Evolutionary conservation across 495 filamentous ascomycete species (phyloP).

Genomic region (Lasiosphaeria miniovina): DNA sequence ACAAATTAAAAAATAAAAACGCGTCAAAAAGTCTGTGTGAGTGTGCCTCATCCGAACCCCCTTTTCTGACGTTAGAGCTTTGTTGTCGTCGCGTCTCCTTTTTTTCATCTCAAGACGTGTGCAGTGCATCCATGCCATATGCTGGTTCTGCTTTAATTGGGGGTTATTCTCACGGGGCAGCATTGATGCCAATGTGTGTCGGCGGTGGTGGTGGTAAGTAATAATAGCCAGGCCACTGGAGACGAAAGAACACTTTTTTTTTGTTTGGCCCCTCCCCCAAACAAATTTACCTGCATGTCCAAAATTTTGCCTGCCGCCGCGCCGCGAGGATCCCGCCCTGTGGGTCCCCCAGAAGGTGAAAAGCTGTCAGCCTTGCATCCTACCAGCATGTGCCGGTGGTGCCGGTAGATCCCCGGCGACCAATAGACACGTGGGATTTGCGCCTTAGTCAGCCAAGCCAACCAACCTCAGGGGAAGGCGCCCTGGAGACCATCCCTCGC

Average conservation of each 20-base stretch:
- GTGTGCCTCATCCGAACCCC: too few relatives aligned
- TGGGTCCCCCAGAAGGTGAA: not conserved
- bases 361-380: slow-evolving; percentile 23
- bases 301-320: slow-evolving; percentile 17
- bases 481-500: too few relatives aligned
- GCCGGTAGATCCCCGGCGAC: slow-evolving; percentile 20
- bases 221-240: not conserved
- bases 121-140: too few relatives aligned
- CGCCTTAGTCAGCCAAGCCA: slow-evolving; percentile 2
- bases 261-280: slow-evolving; percentile 15
- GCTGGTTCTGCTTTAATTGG: too few relatives aligned
- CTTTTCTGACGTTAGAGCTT: too few relatives aligned
- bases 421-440: slow-evolving; percentile 2
- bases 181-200: not conserved
- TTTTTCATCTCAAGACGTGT: too few relatives aligned
- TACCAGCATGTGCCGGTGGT: slow-evolving; percentile 6
- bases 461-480: slow-evolving; percentile 7
- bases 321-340: not conserved
- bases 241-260: not conserved
- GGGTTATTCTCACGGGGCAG: too few relatives aligned
- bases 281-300: slow-evolving; percentile 12
- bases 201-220: slow-evolving; percentile 2
- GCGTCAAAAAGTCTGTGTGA: too few relatives aligned
- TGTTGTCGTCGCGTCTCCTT: too few relatives aligned
- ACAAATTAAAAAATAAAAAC: too few relatives aligned